These are phyloP conservation scores for Pseudogymnoascus sp. DNA, from an alignment of 2,329 filamentous ascomycete genomes.

Conservation along the genomic window DNA sequence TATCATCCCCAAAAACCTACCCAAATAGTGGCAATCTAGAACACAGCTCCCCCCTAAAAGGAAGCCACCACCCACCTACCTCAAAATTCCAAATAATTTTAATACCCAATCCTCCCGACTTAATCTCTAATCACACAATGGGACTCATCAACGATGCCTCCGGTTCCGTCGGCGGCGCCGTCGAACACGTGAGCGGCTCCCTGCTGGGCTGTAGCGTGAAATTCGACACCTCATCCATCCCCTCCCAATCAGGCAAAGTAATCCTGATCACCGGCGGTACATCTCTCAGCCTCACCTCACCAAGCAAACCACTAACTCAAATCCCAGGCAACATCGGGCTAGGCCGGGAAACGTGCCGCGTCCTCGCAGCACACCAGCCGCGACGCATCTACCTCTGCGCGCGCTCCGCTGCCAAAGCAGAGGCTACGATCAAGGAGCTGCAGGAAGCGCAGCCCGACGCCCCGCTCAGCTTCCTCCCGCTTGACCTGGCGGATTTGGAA, in stretches of 20 bases:
- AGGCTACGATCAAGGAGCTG: slow-evolving; percentile 20
- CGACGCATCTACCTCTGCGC: slow-evolving; percentile 33
- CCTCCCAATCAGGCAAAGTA: slow-evolving; percentile 33
- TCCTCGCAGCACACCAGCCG: slow-evolving; percentile 35
- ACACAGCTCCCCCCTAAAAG: neutral
- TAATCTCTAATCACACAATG: neutral
- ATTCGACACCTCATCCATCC: slow-evolving; percentile 32
- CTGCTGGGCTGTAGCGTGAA: neutral
- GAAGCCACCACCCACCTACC: neutral
- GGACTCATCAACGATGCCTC: neutral
- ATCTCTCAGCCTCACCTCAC: slow-evolving; percentile 4
- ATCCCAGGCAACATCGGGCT: slow-evolving; percentile 39
- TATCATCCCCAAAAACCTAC: neutral
- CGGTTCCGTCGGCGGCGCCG: neutral
- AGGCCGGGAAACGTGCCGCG: slow-evolving; percentile 35
- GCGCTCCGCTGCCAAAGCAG: slow-evolving; percentile 30
- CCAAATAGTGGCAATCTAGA: neutral
- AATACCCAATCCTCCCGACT: neutral
- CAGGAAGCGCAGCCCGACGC: slow-evolving; percentile 11
- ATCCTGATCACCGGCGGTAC: slow-evolving; percentile 41
- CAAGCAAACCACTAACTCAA: neutral
- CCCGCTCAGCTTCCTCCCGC: slow-evolving; percentile 14
- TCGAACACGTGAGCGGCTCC: neutral
- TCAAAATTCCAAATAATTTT: slow-evolving; percentile 5
- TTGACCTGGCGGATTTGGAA: slow-evolving; percentile 23